Base-by-base conservation (phyloP, 225 moss, liverwort and hornwort genomes). In the Straminergon stramineum region DNA sequence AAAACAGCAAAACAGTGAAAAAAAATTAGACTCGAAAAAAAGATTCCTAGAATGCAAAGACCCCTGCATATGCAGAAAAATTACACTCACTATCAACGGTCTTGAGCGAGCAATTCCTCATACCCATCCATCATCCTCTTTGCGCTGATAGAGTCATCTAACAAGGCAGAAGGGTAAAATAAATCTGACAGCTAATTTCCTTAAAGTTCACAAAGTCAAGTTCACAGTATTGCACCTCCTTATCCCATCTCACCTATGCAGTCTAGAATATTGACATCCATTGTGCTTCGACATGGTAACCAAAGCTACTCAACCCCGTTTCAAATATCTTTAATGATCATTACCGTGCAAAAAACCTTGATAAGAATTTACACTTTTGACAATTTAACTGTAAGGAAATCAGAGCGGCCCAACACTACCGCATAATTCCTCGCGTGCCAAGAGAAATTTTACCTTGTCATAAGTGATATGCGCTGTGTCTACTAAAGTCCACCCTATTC, bases 371-470 rank as follows among this genome's bases (percentile, higher is more conserved):
- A 48, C 19, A 61, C 35, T 35, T 48, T 37, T 62, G 28, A 62
- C 75, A 86, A 51, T 51, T 37, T 28, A 62, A 51, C 27, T 27
- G 61, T 21, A 58, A 75, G 61, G n/a, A 62, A 55, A 77, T 28
- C 37, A 26, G 43, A 86, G 43, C 6, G 39, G 48, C 28, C 69
- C 77, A 26, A 68, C 63, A 78, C 69, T 77, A 70, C n/a, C 61
- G 34, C 45, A 73, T 39, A 84, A 79, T 35, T 41, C 68, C 68
- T 71, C 37, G 75, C 58, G 23, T 43, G 34, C 75, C 48, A 83
- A 62, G 48, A 86, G 78, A 34, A n/a, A 57, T 20, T 53, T 79
- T 66, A 85, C 92, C 85, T 69, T 45, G 85, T 92, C 90, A 92
- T 92, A 62, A 63, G 32, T 76, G 76, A 87, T 27, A 62, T 77